phyloP scores from a whole-genome alignment of 495 filamentous ascomycete species.

The Penicillium herquei region DNA sequence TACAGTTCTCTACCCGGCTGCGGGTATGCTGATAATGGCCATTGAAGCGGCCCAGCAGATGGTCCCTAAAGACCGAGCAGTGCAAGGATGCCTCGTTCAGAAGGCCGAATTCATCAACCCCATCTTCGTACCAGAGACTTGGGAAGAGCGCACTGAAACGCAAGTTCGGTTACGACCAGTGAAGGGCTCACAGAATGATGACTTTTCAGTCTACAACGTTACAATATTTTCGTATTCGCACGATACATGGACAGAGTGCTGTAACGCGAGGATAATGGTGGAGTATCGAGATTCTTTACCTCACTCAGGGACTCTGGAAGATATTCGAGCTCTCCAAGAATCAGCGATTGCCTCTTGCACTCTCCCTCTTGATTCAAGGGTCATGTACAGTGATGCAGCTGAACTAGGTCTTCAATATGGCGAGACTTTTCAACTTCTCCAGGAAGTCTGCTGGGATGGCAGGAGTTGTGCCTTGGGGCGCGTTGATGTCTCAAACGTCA shows the following conservation, averaged over 20 bases:
- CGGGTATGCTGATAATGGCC: neutral
- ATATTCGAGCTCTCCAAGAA: no score
- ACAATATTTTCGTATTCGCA: neutral
- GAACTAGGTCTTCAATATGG: neutral
- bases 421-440: neutral
- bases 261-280: neutral
- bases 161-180: neutral
- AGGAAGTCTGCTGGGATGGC: neutral
- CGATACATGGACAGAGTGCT: neutral
- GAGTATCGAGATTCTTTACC: neutral
- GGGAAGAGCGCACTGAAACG: neutral
- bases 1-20: neutral
- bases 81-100: neutral
- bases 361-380: neutral
- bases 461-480: neutral
- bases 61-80: neutral
- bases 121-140: neutral
- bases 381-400: neutral
- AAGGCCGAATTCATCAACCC: neutral
- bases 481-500: neutral
- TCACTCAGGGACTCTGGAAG: no score
- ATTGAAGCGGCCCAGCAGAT: neutral
- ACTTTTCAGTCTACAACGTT: neutral
- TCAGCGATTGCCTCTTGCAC: neutral
- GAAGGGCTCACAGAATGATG: neutral